Evolutionary conservation across 768 basidiomycete genomes (phyloP), one percentile per base, ranked within the genome.

Genomic region (Trametes cinnabarina): DNA sequence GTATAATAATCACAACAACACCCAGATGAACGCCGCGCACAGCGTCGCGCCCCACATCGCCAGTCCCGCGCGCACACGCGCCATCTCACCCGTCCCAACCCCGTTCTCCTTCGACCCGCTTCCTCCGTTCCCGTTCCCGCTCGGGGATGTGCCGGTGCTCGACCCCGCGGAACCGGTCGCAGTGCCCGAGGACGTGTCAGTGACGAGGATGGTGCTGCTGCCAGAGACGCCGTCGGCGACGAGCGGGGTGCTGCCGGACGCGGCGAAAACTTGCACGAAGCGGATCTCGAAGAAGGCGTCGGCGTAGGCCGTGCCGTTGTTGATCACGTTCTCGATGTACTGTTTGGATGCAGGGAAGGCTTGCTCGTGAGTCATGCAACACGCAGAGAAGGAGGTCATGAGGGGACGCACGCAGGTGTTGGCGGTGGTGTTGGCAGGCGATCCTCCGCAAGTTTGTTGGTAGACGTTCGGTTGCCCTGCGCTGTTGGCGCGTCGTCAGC

Each of bases 251-350:
- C 39, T 57, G 44, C 39, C 43, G 58, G 63, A 65, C 52, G 83
- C 44, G 62, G 63, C 63, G 55, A 84, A 86, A 3, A 82, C 80
- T 12, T 82, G 80, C 52, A 89, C 71, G 62, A 81, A 82, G 46
- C 77, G 74, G 66, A 88, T 74, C 68, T 87, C 84, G 63, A 86
- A 89, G 70, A 80, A 85, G 0, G 82, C 81, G 25, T 72, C 60
- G 63, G 77, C 77, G 70, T 74, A 82, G 51, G 57, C 56, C 49
- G 73, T 70, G 47, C 76, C 72, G 50, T 77, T 72, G 42, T 80
- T 77, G 32, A 78, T 74, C 19, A 84, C 82, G 66, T 79, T 79
- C 59, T 78, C 76, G 46, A 78, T 73, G 69, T 84, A 82, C 60
- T 62, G 50, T 17, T 10, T 23, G 50, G 15, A 3, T 22, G n/a